phyloP scores from a whole-genome alignment of 441 rosid species.

The Adansonia madagascariensis region DNA sequence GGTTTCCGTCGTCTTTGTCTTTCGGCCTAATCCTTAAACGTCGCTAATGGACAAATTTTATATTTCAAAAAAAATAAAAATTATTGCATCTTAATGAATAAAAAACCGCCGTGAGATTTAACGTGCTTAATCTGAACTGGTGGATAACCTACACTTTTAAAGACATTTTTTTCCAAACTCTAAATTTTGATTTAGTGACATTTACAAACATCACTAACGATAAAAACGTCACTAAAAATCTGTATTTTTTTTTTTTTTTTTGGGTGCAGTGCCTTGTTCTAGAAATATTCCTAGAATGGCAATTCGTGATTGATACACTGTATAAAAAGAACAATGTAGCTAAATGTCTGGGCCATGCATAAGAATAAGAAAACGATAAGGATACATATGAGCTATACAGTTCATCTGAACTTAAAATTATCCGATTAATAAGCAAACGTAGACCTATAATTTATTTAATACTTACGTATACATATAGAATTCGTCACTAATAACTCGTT shows the following conservation, averaged over 20 bases:
- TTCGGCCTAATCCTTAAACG: too few relatives aligned
- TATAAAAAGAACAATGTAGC: not conserved
- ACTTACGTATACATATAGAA: not conserved
- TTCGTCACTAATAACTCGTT: not conserved
- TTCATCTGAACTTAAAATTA: not conserved
- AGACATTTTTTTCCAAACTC: not conserved
- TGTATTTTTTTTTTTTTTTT: not conserved
- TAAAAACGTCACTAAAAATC: not conserved
- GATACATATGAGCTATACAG: not conserved
- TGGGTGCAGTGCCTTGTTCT: not conserved
- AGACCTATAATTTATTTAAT: not conserved
- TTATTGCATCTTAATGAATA: too few relatives aligned
- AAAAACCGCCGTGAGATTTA: too few relatives aligned
- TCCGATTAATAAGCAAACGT: not conserved
- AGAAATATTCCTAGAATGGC: conserved; percentile 30
- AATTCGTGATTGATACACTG: not conserved
- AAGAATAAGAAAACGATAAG: not conserved
- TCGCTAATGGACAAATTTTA: too few relatives aligned
- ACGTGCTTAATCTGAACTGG: too few relatives aligned
- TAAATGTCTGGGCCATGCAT: not conserved
- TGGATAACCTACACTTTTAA: not conserved
- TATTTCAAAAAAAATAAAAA: too few relatives aligned
- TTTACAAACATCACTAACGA: not conserved
- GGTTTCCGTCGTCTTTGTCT: too few relatives aligned
- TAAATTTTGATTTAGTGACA: not conserved